These are phyloP conservation scores for Quercus aquifolioides DNA, from an alignment of 306 rosid species.

Conservation along the genomic window DNA sequence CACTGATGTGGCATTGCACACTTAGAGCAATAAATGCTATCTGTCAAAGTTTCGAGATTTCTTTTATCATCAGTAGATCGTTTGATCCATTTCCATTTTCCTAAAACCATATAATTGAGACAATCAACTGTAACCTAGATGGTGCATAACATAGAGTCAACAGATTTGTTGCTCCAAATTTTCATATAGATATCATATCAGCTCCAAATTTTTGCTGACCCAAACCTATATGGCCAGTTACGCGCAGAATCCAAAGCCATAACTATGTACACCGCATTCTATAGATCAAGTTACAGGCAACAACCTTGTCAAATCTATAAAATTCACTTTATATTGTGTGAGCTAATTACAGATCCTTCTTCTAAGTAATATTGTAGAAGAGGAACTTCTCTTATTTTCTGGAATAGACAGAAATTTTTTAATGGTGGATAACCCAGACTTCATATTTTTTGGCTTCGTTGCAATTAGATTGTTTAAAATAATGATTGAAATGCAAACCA, in stretches of 20 bases:
- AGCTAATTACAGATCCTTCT: background rate
- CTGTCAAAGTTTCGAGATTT: background rate
- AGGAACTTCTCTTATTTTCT: background rate
- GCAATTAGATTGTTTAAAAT: background rate
- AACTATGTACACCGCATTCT: background rate
- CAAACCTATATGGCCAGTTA: background rate
- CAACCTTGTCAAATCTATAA: background rate
- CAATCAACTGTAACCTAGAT: background rate
- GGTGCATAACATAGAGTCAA: background rate
- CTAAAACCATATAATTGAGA: background rate
- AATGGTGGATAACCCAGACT: background rate
- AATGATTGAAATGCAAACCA: background rate
- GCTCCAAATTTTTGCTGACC: background rate
- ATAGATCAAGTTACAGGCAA: background rate
- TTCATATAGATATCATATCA: too few species aligned
- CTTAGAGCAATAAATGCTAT: background rate
- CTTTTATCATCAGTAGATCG: background rate
- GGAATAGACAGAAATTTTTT: background rate
- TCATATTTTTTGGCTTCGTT: background rate
- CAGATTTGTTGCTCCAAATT: background rate
- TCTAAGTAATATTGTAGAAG: background rate
- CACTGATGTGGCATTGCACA: background rate
- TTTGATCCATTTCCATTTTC: background rate
- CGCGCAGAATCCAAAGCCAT: background rate
- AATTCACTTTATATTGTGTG: background rate